Evolutionary conservation across 192 early-diverging fungal species (phyloP).

Genomic region (Chytriomyces sp.): DNA sequence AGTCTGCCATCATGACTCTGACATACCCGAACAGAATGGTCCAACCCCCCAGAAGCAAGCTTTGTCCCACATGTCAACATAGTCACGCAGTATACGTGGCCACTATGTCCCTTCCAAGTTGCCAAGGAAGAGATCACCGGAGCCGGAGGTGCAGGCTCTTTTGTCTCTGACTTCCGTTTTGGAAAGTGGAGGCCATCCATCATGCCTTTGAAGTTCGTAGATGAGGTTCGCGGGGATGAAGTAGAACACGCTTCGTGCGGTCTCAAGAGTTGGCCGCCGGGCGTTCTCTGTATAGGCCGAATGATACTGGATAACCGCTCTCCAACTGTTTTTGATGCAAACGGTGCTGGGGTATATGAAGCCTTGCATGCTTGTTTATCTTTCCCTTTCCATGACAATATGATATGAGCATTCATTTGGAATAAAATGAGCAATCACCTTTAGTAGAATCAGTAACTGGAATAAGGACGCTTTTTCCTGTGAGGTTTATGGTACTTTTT

Average conservation of each 20-base stretch:
- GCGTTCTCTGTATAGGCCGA: no score
- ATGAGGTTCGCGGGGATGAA: no score
- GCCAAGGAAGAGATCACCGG: slow-evolving; percentile 3
- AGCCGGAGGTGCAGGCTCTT: not conserved
- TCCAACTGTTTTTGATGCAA: slow-evolving; percentile 5
- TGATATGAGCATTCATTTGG: not conserved
- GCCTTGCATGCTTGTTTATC: not conserved
- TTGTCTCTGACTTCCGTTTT: not conserved
- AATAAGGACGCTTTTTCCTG: not conserved
- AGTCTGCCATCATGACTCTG: not conserved
- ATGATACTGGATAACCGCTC: not conserved
- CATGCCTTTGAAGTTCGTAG: not conserved
- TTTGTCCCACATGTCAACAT: slow-evolving; percentile 68
- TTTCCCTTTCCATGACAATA: not conserved
- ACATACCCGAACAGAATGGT: slow-evolving; percentile 41
- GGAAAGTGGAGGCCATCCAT: not conserved
- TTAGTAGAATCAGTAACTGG: not conserved
- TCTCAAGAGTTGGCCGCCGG: not conserved
- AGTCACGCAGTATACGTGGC: slow-evolving; percentile 73
- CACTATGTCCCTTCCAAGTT: slow-evolving; percentile 66
- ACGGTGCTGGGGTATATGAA: slow-evolving; percentile 1
- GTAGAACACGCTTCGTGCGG: not conserved
- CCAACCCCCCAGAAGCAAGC: slow-evolving; percentile 51
- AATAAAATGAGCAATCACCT: not conserved
- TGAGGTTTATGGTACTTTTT: not conserved